A percentile compares a stretch with the other conserved stretches of the same genome.
Conservation (phyloP, 306 rosid species). For the Dicorynia guianensis region DNA sequence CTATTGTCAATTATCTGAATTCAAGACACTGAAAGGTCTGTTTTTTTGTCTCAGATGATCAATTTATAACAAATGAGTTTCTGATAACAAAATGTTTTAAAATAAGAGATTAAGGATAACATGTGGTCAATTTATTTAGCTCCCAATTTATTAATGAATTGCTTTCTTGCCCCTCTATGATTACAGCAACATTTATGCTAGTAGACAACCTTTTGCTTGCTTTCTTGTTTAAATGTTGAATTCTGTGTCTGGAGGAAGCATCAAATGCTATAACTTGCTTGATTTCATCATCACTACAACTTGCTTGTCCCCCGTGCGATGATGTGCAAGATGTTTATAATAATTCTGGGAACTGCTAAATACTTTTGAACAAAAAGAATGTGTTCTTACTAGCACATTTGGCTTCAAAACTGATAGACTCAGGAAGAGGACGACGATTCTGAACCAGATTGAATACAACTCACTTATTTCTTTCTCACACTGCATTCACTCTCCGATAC, state of each 20-base stretch:
- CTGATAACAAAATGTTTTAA: neutral
- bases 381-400: neutral
- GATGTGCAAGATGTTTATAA: neutral
- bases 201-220: conserved; percentile 11
- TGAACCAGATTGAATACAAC: too few relatives aligned
- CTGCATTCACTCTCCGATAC: too few relatives aligned
- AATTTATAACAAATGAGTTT: neutral
- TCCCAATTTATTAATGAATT: conserved; percentile 5
- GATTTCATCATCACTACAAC: neutral
- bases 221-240: conserved; percentile 20
- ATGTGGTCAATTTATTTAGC: conserved; percentile 3
- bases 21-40: neutral
- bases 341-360: neutral
- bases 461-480: too few relatives aligned
- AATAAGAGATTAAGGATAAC: neutral
- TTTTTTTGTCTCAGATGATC: neutral
- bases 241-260: neutral
- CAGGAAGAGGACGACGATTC: too few relatives aligned
- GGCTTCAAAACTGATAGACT: neutral
- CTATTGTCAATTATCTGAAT: neutral
- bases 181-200: conserved; percentile 7
- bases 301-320: neutral
- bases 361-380: neutral
- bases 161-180: conserved; percentile 9
- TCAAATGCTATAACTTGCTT: neutral